Base-by-base conservation (phyloP, 257 asterid genomes). In the Nicotiana otophora region DNA sequence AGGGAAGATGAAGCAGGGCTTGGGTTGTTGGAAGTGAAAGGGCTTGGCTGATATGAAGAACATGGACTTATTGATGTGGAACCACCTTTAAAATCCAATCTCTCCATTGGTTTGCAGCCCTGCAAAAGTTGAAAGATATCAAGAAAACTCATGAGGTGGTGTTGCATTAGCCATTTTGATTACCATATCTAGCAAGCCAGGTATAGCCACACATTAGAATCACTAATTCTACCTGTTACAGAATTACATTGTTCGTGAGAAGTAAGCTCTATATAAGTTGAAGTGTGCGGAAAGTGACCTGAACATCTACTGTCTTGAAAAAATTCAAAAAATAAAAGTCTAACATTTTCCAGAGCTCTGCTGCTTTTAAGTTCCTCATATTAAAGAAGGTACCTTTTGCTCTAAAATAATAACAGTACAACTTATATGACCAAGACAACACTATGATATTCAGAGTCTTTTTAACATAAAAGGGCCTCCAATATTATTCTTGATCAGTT, bases 91-190 rank as follows among this genome's bases (percentile, higher is more conserved):
- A 88, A 83, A 84, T 89, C 93, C 91, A 89, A 85, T 84, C 86
- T 81, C 23, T 89, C 94, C 42, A 81, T 80, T 8, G 96, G 97
- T 81, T 88, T 92, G 87, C 89, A 91, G 61, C 96, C 98, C 91
- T 89, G 51, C 19, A 26, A 42, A 76, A 17, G 66, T 51, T 23
- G 9, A 42, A 77, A 23, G 34, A 68, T 36, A 48, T 67, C 55
- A 46, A 34, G 57, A 53, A n/a, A 55, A 48, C 46, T 51, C 8
- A 26, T 7, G 16, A 26, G 34, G 12, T 34, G 39, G 17, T 60
- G 16, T 53, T 53, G 17, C 58, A 53, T 3, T 4, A 51, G 63
- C 46, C 63, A 75, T 26, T 48, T 15, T 8, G 23, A 75, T 15
- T 51, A 75, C 62, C 7, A 26, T 48, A 51, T 75, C 75, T 33